Percentiles rank a stretch among this genome's conserved stretches.
phyloP scores from a whole-genome alignment of 768 basidiomycete species.

The Phanerochaete sordida region DNA sequence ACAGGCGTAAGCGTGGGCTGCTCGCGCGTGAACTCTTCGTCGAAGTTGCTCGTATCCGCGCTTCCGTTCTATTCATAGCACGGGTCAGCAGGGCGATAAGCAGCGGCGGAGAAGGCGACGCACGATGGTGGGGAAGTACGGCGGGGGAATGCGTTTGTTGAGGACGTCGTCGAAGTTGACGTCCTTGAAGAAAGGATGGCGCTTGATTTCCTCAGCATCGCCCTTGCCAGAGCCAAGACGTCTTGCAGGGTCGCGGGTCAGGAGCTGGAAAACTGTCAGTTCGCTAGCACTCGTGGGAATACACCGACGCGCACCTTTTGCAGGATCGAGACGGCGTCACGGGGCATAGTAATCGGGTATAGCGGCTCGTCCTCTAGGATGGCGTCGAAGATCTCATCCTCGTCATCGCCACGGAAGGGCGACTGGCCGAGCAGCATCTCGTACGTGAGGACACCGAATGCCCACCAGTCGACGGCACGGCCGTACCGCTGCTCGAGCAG shows the following conservation, averaged over 20 bases:
- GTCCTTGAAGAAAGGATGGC: slow-evolving; percentile 98
- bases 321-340: slow-evolving; percentile 92
- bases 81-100: not conserved
- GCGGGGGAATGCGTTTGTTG: slow-evolving; percentile 94
- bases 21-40: slow-evolving; percentile 95
- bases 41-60: slow-evolving; percentile 90
- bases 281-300: too few relatives aligned
- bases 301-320: slow-evolving; percentile 66
- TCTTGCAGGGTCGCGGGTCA: slow-evolving; percentile 87
- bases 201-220: slow-evolving; percentile 97
- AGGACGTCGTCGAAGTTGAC: slow-evolving; percentile 96
- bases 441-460: slow-evolving; percentile 96
- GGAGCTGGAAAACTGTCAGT: slow-evolving; percentile 47
- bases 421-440: slow-evolving; percentile 99
- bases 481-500: slow-evolving; percentile 98
- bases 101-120: slow-evolving; percentile 27
- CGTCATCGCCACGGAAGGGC: slow-evolving; percentile 98
- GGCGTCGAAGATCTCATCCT: slow-evolving; percentile 99
- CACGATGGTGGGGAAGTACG: slow-evolving; percentile 96
- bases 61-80: slow-evolving; percentile 60
- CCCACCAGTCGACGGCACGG: slow-evolving; percentile 99
- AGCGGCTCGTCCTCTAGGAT: slow-evolving; percentile 97
- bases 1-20: slow-evolving; percentile 98
- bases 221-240: slow-evolving; percentile 89
- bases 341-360: slow-evolving; percentile 99